A percentile compares a stretch with the other conserved stretches of the same genome.
phyloP scores from a whole-genome alignment of 2,329 filamentous ascomycete species.

The Parastagonospora nodorum region DNA sequence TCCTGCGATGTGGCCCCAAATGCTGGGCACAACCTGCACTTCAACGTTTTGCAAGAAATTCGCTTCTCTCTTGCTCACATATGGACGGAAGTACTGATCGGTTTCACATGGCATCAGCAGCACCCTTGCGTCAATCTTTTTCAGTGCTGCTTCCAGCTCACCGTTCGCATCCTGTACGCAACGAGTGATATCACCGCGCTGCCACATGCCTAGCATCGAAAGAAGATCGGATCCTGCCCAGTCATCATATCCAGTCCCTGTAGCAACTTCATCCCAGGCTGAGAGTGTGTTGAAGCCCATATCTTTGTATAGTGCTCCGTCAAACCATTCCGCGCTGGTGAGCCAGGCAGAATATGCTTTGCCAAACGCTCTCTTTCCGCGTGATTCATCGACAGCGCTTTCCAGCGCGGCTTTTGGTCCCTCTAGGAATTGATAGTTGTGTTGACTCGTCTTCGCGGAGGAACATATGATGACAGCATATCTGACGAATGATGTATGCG shows the following conservation, averaged over 20 bases:
- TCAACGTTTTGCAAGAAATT: conserved; percentile 38
- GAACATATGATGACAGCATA: conserved; percentile 57
- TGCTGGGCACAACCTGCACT: conserved; percentile 41
- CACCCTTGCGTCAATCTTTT: conserved; percentile 42
- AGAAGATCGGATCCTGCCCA: conserved; percentile 48
- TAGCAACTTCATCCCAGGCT: conserved; percentile 36
- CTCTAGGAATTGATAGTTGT: conserved; percentile 62
- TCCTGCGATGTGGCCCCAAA: conserved; percentile 51
- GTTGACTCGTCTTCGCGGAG: conserved; percentile 56
- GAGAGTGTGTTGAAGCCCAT: conserved; percentile 31
- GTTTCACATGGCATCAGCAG: conserved; percentile 49
- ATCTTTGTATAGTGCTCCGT: conserved; percentile 44
- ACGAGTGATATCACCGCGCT: conserved; percentile 46
- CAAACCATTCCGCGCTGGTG: conserved; percentile 49
- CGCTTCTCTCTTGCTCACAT: conserved; percentile 46
- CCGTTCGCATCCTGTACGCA: conserved; percentile 30
- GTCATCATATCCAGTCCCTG: conserved; percentile 20
- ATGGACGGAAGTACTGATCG: conserved; percentile 50
- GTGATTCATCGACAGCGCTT: conserved; percentile 47
- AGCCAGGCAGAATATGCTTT: conserved; percentile 49
- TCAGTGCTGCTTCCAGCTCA: conserved; percentile 41
- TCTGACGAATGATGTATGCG: conserved; percentile 54
- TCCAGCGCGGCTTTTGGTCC: conserved; percentile 57
- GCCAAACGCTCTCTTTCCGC: conserved; percentile 43
- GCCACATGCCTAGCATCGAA: conserved; percentile 49